Base-by-base conservation (phyloP, 176 grass and related monocot genomes). In the Rhynchospora breviuscula region DNA sequence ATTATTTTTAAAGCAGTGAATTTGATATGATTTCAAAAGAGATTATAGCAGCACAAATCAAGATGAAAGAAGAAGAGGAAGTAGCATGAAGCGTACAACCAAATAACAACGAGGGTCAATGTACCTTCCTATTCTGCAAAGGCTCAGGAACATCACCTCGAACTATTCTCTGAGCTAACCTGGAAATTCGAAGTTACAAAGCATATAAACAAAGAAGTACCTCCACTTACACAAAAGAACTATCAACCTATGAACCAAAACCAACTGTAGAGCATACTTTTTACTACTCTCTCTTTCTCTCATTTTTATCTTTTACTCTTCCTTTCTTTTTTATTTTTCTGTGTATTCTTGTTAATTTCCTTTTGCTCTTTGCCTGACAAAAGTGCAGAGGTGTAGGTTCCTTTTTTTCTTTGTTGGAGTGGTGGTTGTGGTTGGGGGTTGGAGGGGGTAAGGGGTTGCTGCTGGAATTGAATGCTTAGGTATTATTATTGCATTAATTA, bases 101-200 rank as follows among this genome's bases (percentile, higher is more conserved):
- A 79, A 84, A 56, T 10, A 61, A 67, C 10, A 43, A 67, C 49
- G 47, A 33, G 29, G 23, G 17, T 53, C 53, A 56, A 56, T 59
- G 40, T 93, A 98, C 95, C 95, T 81, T 94, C 82, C 92, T 94
- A 81, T 94, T 89, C 78, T 93, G 79, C 53, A 98, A 83, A 84
- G 95, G 89, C 89, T 94, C 92, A 62, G 95, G 95, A 86, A 98
- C 95, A 93, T 98, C 95, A 56, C 95, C 92, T 66, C 92, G 81
- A 46, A 98, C 89, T 85, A 98, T 94, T 83, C 90, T 87, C 82
- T 94, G 95, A 67, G 95, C 92, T 87, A 98, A 84, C 81, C 92
- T 94, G 89, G 69, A 85, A 71, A 25, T 26, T 45, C 59, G 78
- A 22, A 87, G 84, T 68, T 59, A 17, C 49, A 54, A 52, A 56